Evolutionary conservation across 108 stramenopile genomes (phyloP), one percentile per base, ranked within the genome.

Genomic region (Cyclotella kingstonii): DNA sequence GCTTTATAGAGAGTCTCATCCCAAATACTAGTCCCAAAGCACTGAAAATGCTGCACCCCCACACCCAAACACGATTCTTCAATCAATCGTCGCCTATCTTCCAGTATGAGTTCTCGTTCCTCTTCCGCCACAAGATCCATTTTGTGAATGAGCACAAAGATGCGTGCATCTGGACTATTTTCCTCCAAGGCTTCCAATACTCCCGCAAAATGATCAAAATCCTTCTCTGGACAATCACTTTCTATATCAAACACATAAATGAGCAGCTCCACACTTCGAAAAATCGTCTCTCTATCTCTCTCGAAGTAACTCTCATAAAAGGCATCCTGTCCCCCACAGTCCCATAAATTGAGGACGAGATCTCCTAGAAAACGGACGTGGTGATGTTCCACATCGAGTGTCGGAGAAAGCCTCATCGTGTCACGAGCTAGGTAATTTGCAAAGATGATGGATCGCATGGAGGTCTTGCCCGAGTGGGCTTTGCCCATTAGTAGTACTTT

Each of bases 231-330:
- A 25, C 85, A 82, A 42, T 87, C 81, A 45, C 79, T 83, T 77
- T 95, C 94, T 68, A 97, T 97, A 72, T 97, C 96, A 81, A 99
- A 98, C 19, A 99, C 98, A 60, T 99, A 99, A 63, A 99, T 99
- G 15, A 99, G 62, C 45, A 99, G 51, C 68, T 97, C 98, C 50
- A 99, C 98, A 60, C 80, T 76, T 7, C 96, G 82, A 78, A 99
- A 99, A 48, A 99, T 99, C 27, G 91, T 86, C 54, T 98, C 96
- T n/a, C 95, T 86, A 77, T 97, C 94, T 23, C 85, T 60, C 58
- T 98, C 97, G 71, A 99, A 98, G 79, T 99, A 99, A 45, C 79
- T 80, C 61, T 98, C 97, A 67, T 93, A 99, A 59, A 99, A 98
- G 66, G 90, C 91, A 64, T 98, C 97, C 69, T 95, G 94, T 11